Evolutionary conservation across 768 basidiomycete genomes (phyloP).

Genomic region (Bullera alba): DNA sequence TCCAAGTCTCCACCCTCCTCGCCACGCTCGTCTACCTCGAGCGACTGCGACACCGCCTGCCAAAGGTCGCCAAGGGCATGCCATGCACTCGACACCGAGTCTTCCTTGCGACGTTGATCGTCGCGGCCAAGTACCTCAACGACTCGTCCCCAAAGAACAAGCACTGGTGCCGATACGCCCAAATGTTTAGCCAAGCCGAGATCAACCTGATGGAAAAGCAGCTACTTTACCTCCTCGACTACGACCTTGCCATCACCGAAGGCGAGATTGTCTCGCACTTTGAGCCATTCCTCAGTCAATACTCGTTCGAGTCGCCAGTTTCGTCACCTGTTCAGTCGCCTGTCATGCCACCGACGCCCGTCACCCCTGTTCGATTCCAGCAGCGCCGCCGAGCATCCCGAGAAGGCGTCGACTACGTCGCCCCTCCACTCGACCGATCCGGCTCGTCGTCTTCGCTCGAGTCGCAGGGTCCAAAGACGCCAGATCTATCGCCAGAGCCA

Average conservation of each 20-base stretch:
- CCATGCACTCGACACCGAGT: slow-evolving; percentile 70
- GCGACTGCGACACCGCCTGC: slow-evolving; percentile 70
- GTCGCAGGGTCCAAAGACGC: no score
- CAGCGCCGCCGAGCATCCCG: slow-evolving; percentile 30
- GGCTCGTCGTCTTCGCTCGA: slow-evolving; percentile 44
- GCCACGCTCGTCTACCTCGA: slow-evolving; percentile 89
- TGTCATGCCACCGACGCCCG: slow-evolving; percentile 27
- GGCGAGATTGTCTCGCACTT: slow-evolving; percentile 42
- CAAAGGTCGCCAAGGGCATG: slow-evolving; percentile 68
- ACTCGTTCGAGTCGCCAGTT: slow-evolving; percentile 30
- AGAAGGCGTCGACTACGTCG: slow-evolving; percentile 25
- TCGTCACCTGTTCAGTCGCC: slow-evolving; percentile 27
- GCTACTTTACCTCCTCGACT: slow-evolving; percentile 78
- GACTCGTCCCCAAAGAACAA: slow-evolving; percentile 86
- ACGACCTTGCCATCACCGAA: slow-evolving; percentile 42
- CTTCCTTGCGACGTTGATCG: slow-evolving; percentile 81
- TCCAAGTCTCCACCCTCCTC: slow-evolving; percentile 83
- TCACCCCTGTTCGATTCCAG: slow-evolving; percentile 19
- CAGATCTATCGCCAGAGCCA: no score
- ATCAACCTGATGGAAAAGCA: slow-evolving; percentile 97
- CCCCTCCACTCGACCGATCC: slow-evolving; percentile 44
- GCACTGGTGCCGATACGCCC: slow-evolving; percentile 68
- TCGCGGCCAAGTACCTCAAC: slow-evolving; percentile 82
- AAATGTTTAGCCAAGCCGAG: slow-evolving; percentile 58
- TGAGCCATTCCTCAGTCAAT: slow-evolving; percentile 40